Evolutionary conservation across 192 early-diverging fungal genomes (phyloP).

Genomic region (Coemansia furcata): DNA sequence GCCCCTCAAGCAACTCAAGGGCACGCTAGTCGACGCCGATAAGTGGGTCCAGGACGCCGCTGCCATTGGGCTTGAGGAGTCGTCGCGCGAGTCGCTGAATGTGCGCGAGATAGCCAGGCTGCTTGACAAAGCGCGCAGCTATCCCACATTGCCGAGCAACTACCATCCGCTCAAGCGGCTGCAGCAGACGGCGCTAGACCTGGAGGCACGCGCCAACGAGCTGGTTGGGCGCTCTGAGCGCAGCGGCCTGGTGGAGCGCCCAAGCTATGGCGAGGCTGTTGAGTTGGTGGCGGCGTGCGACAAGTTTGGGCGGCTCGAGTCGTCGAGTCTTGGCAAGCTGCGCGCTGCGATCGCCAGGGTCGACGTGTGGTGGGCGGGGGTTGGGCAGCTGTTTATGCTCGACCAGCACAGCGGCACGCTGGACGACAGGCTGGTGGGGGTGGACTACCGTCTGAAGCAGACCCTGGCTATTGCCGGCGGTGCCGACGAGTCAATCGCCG

Average conservation of each 20-base stretch:
- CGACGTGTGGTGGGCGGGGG: constrained; percentile 16
- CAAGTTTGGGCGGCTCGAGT: constrained; percentile 35
- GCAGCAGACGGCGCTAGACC: constrained; percentile 31
- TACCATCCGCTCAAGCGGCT: constrained; percentile 18
- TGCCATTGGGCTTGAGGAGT: constrained; percentile 7
- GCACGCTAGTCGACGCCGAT: background rate
- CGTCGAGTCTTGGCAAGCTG: constrained; percentile 15
- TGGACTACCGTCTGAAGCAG: constrained; percentile 23
- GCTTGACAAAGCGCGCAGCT: constrained; percentile 43
- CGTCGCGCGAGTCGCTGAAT: constrained; percentile 8
- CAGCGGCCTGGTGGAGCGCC: constrained; percentile 29
- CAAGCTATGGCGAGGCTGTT: constrained; percentile 18
- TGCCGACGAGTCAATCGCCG: background rate
- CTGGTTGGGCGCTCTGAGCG: constrained; percentile 23
- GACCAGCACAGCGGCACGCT: background rate
- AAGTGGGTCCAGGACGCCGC: constrained; percentile 20
- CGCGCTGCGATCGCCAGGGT: constrained; percentile 9
- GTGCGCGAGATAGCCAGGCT: constrained; percentile 25
- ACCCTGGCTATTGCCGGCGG: constrained; percentile 2
- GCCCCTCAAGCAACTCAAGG: constrained; percentile 8
- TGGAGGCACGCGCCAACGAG: constrained; percentile 32
- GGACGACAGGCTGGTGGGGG: constrained; percentile 6
- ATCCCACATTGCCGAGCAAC: constrained; percentile 16
- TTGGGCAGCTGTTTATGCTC: constrained; percentile 17
- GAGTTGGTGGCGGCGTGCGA: constrained; percentile 11